Conservation (phyloP, 1,284 basidiomycete species). For the Xerocomus nothofagi region DNA sequence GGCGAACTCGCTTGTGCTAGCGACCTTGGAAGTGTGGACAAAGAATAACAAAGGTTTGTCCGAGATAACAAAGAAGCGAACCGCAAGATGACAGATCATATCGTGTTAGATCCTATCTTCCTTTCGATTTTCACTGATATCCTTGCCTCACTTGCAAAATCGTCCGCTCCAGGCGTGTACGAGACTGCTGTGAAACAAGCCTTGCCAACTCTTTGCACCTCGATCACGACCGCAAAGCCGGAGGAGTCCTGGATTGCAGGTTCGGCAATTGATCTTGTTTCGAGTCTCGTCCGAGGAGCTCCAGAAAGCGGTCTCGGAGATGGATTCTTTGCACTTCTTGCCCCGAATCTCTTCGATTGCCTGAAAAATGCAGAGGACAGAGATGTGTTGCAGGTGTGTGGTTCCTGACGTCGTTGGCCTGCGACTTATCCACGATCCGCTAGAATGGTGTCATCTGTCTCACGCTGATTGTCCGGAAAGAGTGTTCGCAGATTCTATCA, state of each 20-base stretch:
- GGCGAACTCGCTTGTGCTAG: slow-evolving; percentile 62
- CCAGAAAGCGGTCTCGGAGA: slow-evolving; percentile 68
- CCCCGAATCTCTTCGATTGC: slow-evolving; percentile 71
- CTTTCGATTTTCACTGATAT: slow-evolving; percentile 86
- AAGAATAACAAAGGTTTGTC: slow-evolving; percentile 76
- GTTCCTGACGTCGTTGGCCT: neutral
- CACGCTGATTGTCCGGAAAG: slow-evolving; percentile 85
- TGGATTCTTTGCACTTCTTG: slow-evolving; percentile 74
- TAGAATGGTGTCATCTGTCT: slow-evolving; percentile 84
- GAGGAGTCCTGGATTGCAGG: slow-evolving; percentile 71
- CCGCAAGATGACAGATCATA: slow-evolving; percentile 4
- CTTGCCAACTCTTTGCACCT: slow-evolving; percentile 68
- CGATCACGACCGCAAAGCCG: slow-evolving; percentile 57
- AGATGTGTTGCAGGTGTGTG: slow-evolving; percentile 76
- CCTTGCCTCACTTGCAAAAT: slow-evolving; percentile 66
- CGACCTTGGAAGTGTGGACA: slow-evolving; percentile 77
- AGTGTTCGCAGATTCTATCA: slow-evolving; percentile 73
- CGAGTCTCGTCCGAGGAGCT: slow-evolving; percentile 67
- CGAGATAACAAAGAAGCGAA: neutral
- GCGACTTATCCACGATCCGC: slow-evolving; percentile 8
- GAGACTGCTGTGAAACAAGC: slow-evolving; percentile 71
- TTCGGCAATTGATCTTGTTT: slow-evolving; percentile 81
- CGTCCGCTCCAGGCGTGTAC: slow-evolving; percentile 61
- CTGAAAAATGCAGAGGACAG: slow-evolving; percentile 74
- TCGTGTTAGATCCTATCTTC: slow-evolving; percentile 77